A percentile compares a stretch with the other conserved stretches of the same genome.
These are phyloP conservation scores for Rutstroemia sydowiana DNA, from an alignment of 2,329 filamentous ascomycete genomes.

Conservation along the genomic window DNA sequence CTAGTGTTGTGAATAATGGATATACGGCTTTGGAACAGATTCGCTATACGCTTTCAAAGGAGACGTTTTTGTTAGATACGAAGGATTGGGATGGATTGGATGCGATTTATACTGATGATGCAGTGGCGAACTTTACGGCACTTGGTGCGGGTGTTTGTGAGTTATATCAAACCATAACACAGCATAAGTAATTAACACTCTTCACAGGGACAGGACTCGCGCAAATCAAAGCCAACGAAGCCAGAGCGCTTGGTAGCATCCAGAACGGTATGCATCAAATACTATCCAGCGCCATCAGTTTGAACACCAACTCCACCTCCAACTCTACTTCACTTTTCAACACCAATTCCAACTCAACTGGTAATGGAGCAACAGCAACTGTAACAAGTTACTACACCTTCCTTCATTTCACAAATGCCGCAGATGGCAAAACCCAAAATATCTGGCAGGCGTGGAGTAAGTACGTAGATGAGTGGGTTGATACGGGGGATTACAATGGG, in stretches of 20 bases:
- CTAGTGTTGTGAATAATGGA: too few species aligned
- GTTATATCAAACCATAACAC: background rate
- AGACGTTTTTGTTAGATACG: slow-evolving; percentile 2
- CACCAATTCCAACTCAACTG: too few species aligned
- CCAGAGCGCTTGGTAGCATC: background rate
- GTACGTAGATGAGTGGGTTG: slow-evolving; percentile 1
- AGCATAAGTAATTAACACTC: too few species aligned
- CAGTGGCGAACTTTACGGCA: slow-evolving; percentile 2
- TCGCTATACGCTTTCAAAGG: slow-evolving; percentile 2
- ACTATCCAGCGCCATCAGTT: background rate
- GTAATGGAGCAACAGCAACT: background rate
- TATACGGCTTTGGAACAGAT: slow-evolving; percentile 6
- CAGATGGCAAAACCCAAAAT: background rate
- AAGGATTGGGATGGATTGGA: slow-evolving; percentile 1
- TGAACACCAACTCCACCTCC: too few species aligned
- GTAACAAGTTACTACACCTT: background rate
- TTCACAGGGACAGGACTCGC: background rate
- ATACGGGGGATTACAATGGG: background rate
- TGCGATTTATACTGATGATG: background rate
- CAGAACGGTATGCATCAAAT: slow-evolving; percentile 1
- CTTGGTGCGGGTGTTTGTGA: slow-evolving; percentile 4
- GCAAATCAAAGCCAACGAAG: background rate
- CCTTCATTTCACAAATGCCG: background rate
- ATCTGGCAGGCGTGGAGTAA: background rate
- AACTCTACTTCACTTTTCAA: too few species aligned